phyloP scores from a whole-genome alignment of 129 eudicot species.

The sunflower (Helianthus annuus) region HanXRQr2.0-SUNRISE NC_035440.2:68561695-68562194 shows the following conservation, averaged over 20 bases:
- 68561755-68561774: conserved; percentile 70
- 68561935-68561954: conserved; percentile 43
- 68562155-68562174: too few species aligned
- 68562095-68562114: not conserved
- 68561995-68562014: not conserved
- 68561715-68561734: not conserved
- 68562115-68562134: too few species aligned
- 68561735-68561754: conserved; percentile 68
- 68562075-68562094: not conserved
- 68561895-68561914: conserved; percentile 67
- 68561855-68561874: conserved; percentile 54
- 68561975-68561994: conserved; percentile 9
- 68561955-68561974: conserved; percentile 4
- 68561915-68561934: conserved; percentile 67
- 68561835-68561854: conserved; percentile 62
- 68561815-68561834: conserved; percentile 66
- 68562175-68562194: too few species aligned
- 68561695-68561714: not conserved
- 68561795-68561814: conserved; percentile 61
- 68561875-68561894: conserved; percentile 81
- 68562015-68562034: not conserved
- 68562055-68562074: not conserved
- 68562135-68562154: too few species aligned
- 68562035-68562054: not conserved
- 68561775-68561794: conserved; percentile 75